Base-by-base conservation (phyloP, 352 stramenopile genomes). In the Phytophthora chlamydospora region DNA sequence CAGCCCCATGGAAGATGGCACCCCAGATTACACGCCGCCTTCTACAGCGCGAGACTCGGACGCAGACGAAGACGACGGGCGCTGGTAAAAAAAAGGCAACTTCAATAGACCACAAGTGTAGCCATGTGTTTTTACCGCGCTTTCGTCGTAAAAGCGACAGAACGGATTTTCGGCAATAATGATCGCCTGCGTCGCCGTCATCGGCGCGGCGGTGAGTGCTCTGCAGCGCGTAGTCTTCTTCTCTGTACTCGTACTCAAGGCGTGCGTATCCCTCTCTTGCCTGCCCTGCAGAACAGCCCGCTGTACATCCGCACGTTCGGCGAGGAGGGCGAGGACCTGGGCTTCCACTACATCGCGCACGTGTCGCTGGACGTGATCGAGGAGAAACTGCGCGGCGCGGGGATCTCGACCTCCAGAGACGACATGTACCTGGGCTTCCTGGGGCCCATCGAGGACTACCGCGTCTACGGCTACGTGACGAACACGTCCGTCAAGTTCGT, bases 371-470 rank as follows among this genome's bases (percentile, higher is more conserved):
- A 94, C 50, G 80, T 96, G 38, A 82, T 96, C 34, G 87, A 96
- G 50, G 85, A 96, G 63, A 90, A 89, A 45, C 53, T 91, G 31
- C 80, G 77, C 29, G 67, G 60, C 36, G 71, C 77, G 33, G 73
- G 79, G 35, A 68, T 75, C 34, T 78, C 66, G 16, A 71, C 59
- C 29, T 72, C 80, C 36, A 90, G 90, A 47, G 80, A 96, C 64
- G 83, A 96, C 71, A 91, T 94, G 87, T 94, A 90, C 44, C 62
- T 96, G 40, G 87, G 87, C 14, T 94, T 93, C 50, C 78, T 96
- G 4, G 85, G 83, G 0, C 83, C 87, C 9, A 85, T 96, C 33
- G 87, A 96, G 48, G 87, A 96, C 74, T 96, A 92, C 62, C 76
- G 83, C 54, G 82, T 91, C 62, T 96, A 93, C 41, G 85, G 76